These are phyloP conservation scores for Prototheca cutis DNA, from an alignment of 163 green algal species.

Conservation along the genomic window DNA sequence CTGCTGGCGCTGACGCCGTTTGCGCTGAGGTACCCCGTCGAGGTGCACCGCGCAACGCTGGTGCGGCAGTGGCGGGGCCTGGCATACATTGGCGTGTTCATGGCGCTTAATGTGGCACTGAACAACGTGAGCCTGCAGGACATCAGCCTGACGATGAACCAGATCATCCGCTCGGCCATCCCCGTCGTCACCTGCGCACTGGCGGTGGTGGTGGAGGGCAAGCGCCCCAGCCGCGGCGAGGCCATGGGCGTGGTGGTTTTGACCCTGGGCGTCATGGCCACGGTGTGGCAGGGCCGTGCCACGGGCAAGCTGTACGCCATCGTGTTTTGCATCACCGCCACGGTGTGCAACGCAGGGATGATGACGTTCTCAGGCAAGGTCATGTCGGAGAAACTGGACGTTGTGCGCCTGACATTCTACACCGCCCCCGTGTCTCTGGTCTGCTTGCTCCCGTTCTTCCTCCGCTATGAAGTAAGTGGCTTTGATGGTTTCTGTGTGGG, in stretches of 20 bases:
- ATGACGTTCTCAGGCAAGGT: conserved; percentile 54
- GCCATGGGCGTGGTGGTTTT: conserved; percentile 41
- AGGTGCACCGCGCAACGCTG: conserved; percentile 18
- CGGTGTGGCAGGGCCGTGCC: conserved; percentile 42
- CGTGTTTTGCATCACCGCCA: conserved; percentile 34
- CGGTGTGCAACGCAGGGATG: conserved; percentile 51
- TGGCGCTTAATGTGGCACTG: conserved; percentile 42
- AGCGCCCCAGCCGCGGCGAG: conserved; percentile 28
- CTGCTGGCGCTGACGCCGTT: conserved; percentile 24
- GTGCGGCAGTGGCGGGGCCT: conserved; percentile 35
- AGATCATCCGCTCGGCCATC: conserved; percentile 39
- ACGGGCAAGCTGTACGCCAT: conserved; percentile 29
- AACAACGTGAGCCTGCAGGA: conserved; percentile 56
- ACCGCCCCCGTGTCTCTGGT: conserved; percentile 48
- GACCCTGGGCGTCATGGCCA: conserved; percentile 47
- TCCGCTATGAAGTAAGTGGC: conserved; percentile 11
- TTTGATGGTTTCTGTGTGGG: no score
- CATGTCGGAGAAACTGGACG: conserved; percentile 62
- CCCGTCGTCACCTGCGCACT: conserved; percentile 41
- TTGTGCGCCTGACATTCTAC: conserved; percentile 68
- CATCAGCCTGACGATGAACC: conserved; percentile 56
- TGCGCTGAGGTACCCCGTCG: conserved; percentile 13
- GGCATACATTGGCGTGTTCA: conserved; percentile 36
- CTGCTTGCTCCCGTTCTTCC: conserved; percentile 49
- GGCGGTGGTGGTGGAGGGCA: conserved; percentile 34